phyloP scores from a whole-genome alignment of 1,284 basidiomycete species.

The Marasmius oreades region DNA sequence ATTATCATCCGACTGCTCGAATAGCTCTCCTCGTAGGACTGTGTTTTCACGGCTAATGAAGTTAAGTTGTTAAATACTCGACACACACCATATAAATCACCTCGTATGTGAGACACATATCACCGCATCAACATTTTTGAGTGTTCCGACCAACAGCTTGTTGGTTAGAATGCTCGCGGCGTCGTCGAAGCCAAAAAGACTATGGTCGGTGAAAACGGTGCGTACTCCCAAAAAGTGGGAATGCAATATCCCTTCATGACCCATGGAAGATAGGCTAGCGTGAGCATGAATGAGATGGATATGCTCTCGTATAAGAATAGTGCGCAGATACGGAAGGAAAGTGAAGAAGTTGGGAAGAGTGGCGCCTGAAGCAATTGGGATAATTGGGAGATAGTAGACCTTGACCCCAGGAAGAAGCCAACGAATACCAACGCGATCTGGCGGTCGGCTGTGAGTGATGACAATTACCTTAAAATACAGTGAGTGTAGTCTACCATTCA shows the following conservation, averaged over 20 bases:
- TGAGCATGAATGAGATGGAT: constrained; percentile 92
- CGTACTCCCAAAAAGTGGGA: constrained; percentile 80
- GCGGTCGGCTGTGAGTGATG: constrained; percentile 89
- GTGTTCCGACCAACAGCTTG: constrained; percentile 84
- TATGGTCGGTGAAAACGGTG: constrained; percentile 96
- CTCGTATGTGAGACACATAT: constrained; percentile 98
- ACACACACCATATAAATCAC: constrained; percentile 37
- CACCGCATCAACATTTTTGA: constrained; percentile 90
- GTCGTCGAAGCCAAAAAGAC: constrained; percentile 93
- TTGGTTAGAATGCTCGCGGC: constrained; percentile 96
- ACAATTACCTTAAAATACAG: constrained; percentile 74
- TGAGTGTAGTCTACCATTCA: constrained; percentile 3
- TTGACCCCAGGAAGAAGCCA: constrained; percentile 86
- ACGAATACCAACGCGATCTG: constrained; percentile 83
- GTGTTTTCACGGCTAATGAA: constrained; percentile 86
- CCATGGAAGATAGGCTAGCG: constrained; percentile 85
- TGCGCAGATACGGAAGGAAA: constrained; percentile 87
- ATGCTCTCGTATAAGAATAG: constrained; percentile 84
- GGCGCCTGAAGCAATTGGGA: constrained; percentile 84
- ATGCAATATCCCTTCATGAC: constrained; percentile 91
- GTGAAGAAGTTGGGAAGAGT: constrained; percentile 95
- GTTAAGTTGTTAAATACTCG: not conserved
- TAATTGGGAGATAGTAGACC: constrained; percentile 92
- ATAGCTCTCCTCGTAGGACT: constrained; percentile 80
- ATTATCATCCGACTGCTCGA: constrained; percentile 42